phyloP scores from a whole-genome alignment of 2,329 filamentous ascomycete species.

The Exophiala sp. region DNA sequence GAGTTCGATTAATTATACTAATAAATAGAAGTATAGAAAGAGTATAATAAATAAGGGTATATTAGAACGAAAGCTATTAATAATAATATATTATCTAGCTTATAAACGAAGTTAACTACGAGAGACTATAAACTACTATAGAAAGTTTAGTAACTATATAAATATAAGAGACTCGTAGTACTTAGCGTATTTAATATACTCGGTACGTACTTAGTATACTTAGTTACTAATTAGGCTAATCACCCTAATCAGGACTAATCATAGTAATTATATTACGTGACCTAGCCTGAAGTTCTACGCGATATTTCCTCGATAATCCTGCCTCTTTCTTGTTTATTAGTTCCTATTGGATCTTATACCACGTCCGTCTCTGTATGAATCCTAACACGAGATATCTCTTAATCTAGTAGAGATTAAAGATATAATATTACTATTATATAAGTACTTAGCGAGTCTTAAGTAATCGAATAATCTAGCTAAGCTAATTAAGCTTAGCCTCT shows the following conservation, averaged over 20 bases:
- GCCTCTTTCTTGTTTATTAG: background rate
- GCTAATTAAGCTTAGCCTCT: too few species aligned
- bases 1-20: background rate
- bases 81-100: background rate
- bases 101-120: background rate
- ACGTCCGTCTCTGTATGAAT: background rate
- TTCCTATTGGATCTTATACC: background rate
- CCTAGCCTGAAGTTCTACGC: background rate
- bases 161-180: background rate
- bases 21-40: background rate
- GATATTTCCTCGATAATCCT: background rate
- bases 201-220: too few species aligned
- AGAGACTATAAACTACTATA: conserved; percentile 1
- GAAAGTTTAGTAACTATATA: background rate
- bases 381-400: too few species aligned
- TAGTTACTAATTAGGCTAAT: too few species aligned
- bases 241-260: background rate
- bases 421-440: too few species aligned
- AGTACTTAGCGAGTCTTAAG: too few species aligned
- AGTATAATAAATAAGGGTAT: background rate
- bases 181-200: background rate
- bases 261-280: background rate
- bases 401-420: too few species aligned
- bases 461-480: too few species aligned
- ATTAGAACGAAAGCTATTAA: background rate